A percentile compares a stretch with the other conserved stretches of the same genome.
phyloP scores from a whole-genome alignment of 192 early-diverging fungal species.

The Backusella macrospora region DNA sequence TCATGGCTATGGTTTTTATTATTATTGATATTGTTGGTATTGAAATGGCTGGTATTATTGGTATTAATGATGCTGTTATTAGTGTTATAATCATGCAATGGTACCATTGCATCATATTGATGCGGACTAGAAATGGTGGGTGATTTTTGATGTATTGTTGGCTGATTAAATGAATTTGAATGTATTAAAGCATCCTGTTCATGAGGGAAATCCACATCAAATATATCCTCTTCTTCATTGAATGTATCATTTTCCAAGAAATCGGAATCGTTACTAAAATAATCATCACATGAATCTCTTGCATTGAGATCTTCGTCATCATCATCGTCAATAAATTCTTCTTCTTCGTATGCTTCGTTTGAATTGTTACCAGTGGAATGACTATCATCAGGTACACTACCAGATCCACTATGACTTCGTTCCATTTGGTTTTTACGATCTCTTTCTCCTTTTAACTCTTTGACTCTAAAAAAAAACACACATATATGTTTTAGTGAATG shows the following conservation, averaged over 20 bases:
- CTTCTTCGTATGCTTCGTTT: neutral
- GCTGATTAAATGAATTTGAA: slow-evolving; percentile 12
- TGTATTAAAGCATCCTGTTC: slow-evolving; percentile 35
- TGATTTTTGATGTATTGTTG: neutral
- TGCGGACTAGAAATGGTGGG: neutral
- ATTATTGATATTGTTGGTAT: neutral
- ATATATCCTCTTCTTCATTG: slow-evolving; percentile 35
- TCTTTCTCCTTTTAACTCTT: slow-evolving; percentile 51
- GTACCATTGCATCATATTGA: neutral
- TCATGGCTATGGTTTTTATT: neutral
- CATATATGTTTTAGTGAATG: neutral
- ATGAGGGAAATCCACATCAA: slow-evolving; percentile 46
- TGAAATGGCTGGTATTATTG: neutral
- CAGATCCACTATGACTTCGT: slow-evolving; percentile 17
- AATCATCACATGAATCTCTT: slow-evolving; percentile 19
- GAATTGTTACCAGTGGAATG: neutral
- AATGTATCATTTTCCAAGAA: slow-evolving; percentile 42
- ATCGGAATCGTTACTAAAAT: slow-evolving; percentile 36
- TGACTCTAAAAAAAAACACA: slow-evolving; percentile 39
- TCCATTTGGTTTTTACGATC: slow-evolving; percentile 27
- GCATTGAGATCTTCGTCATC: slow-evolving; percentile 5
- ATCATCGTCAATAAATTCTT: neutral
- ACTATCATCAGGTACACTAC: slow-evolving; percentile 14
- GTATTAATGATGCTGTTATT: neutral
- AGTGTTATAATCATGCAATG: neutral